Base-by-base conservation (phyloP, 169 alveolate species). In the Neospora caninum region DNA sequence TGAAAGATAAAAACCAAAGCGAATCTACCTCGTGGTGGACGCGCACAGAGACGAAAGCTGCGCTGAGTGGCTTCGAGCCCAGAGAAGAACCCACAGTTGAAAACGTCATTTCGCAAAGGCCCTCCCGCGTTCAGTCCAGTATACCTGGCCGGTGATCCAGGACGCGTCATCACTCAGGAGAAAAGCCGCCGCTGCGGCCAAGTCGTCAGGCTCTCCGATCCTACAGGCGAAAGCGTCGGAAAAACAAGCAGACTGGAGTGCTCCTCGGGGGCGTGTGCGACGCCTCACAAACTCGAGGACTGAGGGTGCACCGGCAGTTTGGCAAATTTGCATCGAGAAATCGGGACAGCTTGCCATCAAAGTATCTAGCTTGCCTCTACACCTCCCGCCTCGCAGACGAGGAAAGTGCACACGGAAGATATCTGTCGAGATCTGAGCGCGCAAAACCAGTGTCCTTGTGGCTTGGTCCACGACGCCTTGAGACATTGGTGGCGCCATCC, bases 91-190 rank as follows among this genome's bases (percentile, higher is more conserved):
- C 73, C n/a, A n/a, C n/a, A n/a, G n/a, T n/a, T n/a, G n/a, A n/a
- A n/a, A n/a, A n/a, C n/a, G n/a, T n/a, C 58, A 49, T 49, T 4
- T 49, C 13, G 4, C 58, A 49, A 4, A 13, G 58, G 4, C 22
- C 13, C 58, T 49, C 13, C 13, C 13, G 4, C 58, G 58, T 49
- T 49, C 58, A 49, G 58, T 49, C 58, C 4, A 49, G 69, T 38
- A 0, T 39, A 87, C 92, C 92, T 87, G 92, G n/a, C 92, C 92
- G 73, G 92, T 87, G 42, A 87, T 87, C 92, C 92, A 87, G 31
- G 70, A 13, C 34, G 70, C 64, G 80, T 87, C 92, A 34, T 45
- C 53, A 38, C 69, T 43, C 42, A 87, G 80, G 25, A 87, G 80
- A 70, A 87, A 87, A n/a, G 73, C 92, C 49, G 92, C 49, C 80